phyloP scores from a whole-genome alignment of 1,139 yeast species.

The Yamadazyma atlantica region DNA sequence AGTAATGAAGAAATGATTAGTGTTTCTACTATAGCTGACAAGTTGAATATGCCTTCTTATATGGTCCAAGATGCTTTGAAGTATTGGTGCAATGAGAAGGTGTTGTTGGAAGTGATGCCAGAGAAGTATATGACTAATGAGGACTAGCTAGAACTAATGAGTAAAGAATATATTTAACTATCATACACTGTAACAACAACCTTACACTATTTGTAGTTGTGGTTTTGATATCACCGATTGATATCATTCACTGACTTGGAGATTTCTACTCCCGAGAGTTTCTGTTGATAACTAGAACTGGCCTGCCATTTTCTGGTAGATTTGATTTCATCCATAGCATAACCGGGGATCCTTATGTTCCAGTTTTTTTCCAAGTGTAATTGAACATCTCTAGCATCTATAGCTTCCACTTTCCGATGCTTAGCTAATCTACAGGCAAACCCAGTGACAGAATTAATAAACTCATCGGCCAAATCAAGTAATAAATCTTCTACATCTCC shows the following conservation, averaged over 20 bases:
- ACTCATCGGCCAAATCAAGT: slow-evolving; percentile 93
- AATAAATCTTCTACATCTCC: slow-evolving; percentile 94
- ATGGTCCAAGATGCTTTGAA: slow-evolving; percentile 39
- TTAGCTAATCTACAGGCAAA: slow-evolving; percentile 95
- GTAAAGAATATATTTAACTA: background rate
- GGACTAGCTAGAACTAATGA: background rate
- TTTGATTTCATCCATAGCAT: slow-evolving; percentile 85
- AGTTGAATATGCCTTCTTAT: slow-evolving; percentile 38
- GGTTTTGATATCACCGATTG: slow-evolving; percentile 5
- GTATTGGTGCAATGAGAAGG: slow-evolving; percentile 58
- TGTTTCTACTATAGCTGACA: background rate
- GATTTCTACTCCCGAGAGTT: slow-evolving; percentile 38
- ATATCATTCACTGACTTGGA: slow-evolving; percentile 26
- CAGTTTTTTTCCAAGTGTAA: slow-evolving; percentile 90
- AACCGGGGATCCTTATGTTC: slow-evolving; percentile 95
- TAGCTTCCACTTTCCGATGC: slow-evolving; percentile 84
- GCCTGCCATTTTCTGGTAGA: slow-evolving; percentile 83
- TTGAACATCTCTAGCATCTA: slow-evolving; percentile 89
- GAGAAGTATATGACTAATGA: slow-evolving; percentile 25
- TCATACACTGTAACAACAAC: too few species aligned
- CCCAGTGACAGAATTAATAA: slow-evolving; percentile 83
- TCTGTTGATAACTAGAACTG: slow-evolving; percentile 66
- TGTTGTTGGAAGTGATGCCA: slow-evolving; percentile 39
- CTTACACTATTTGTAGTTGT: too few species aligned
- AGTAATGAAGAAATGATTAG: slow-evolving; percentile 7